Evolutionary conservation across 805 yeast species (phyloP).

Genomic region (Yarrowia yakushimensis): DNA sequence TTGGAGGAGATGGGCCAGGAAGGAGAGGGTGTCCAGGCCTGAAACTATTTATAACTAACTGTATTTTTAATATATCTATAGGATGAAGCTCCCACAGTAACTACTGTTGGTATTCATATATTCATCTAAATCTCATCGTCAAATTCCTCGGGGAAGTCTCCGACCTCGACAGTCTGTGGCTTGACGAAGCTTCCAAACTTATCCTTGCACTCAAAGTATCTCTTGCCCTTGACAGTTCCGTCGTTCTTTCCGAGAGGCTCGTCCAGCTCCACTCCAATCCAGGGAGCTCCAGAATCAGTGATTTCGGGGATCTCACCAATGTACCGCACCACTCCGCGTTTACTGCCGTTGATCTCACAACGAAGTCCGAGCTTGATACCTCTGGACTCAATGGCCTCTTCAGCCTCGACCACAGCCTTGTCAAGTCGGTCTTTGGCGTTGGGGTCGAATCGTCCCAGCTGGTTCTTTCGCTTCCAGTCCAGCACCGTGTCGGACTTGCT

Average conservation of each 20-base stretch:
- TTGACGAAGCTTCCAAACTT: conserved; percentile 76
- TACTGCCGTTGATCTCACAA: conserved; percentile 17
- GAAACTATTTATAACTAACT: conserved; percentile 9
- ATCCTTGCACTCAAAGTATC: conserved; percentile 53
- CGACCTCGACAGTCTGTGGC: conserved; percentile 65
- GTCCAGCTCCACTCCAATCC: conserved; percentile 86
- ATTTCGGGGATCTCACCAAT: conserved; percentile 67
- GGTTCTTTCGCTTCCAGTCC: conserved; percentile 68
- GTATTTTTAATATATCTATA: conserved; percentile 13
- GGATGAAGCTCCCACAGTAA: no score
- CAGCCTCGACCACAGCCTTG: conserved; percentile 26
- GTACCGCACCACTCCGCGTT: conserved; percentile 62
- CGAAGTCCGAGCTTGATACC: conserved; percentile 49
- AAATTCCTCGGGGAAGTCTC: conserved; percentile 58
- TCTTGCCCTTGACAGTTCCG: conserved; percentile 62
- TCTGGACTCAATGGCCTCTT: conserved; percentile 27
- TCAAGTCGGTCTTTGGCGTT: conserved; percentile 20
- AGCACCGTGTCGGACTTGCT: conserved; percentile 59
- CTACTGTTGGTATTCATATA: neutral
- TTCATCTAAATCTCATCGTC: conserved; percentile 44
- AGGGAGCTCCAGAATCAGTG: conserved; percentile 44
- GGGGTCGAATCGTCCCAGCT: conserved; percentile 72
- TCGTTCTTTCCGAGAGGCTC: conserved; percentile 85
- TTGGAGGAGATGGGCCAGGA: neutral
- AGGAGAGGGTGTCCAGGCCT: neutral